Evolutionary conservation across 2,329 filamentous ascomycete genomes (phyloP).

Genomic region (Exophiala lecanii-corni): DNA sequence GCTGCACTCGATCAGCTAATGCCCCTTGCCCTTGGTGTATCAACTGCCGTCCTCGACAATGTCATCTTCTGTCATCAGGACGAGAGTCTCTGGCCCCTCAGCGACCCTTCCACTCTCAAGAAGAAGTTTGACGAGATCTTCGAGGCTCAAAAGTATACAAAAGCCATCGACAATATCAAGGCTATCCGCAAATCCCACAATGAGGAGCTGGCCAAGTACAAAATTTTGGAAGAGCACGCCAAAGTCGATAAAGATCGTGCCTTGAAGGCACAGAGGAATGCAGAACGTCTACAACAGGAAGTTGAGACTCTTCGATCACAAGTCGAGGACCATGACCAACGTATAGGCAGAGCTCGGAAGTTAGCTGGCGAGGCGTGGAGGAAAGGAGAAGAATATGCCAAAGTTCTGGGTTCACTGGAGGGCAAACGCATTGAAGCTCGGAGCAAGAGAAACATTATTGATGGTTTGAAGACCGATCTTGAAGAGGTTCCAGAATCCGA

Average conservation of each 20-base stretch:
- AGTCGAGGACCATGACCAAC: constrained; percentile 54
- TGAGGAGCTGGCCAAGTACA: constrained; percentile 66
- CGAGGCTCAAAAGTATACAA: constrained; percentile 93
- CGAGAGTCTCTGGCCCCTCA: constrained; percentile 95
- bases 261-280: constrained; percentile 63
- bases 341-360: constrained; percentile 40
- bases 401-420: constrained; percentile 68
- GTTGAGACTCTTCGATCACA: constrained; percentile 55
- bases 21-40: constrained; percentile 82
- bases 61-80: constrained; percentile 99
- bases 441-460: constrained; percentile 65
- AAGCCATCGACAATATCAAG: constrained; percentile 94
- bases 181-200: constrained; percentile 76
- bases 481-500: constrained; percentile 76
- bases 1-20: constrained; percentile 79
- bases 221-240: constrained; percentile 69
- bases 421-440: constrained; percentile 71
- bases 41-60: constrained; percentile 80
- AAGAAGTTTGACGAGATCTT: constrained; percentile 98
- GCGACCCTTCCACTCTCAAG: constrained; percentile 78
- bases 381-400: constrained; percentile 67
- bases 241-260: constrained; percentile 82
- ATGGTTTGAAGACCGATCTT: constrained; percentile 66
- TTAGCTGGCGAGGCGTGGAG: constrained; percentile 64
- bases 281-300: constrained; percentile 59